Evolutionary conservation across 169 alveolate species (phyloP).

Genomic region (Eimeria sp.): DNA sequence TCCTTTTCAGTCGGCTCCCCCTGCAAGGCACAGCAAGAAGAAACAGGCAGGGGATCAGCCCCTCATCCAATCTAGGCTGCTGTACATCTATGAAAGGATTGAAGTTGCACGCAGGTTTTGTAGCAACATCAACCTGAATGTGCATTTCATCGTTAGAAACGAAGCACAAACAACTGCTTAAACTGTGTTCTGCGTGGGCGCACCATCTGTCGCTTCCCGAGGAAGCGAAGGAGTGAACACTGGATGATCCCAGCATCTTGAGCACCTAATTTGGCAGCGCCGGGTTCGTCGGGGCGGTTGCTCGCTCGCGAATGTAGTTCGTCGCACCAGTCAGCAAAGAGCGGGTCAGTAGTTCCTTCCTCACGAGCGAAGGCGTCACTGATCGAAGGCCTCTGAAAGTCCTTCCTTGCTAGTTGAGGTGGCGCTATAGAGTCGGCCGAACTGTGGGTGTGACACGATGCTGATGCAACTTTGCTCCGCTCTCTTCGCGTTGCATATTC

Average conservation of each 20-base stretch:
- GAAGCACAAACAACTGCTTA: not conserved
- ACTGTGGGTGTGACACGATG: not conserved
- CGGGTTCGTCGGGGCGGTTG: conserved; percentile 20
- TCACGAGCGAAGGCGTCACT: conserved; percentile 30
- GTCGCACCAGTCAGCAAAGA: conserved; percentile 40
- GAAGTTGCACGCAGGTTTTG: not conserved
- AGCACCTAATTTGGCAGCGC: conserved; percentile 20
- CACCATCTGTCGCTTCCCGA: conserved; percentile 69
- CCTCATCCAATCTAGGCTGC: not conserved
- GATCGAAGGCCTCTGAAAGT: not conserved
- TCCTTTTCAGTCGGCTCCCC: conserved; percentile 32
- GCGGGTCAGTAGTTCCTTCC: conserved; percentile 38
- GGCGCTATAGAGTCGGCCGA: not conserved
- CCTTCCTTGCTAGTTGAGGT: not conserved
- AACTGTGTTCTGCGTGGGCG: not conserved
- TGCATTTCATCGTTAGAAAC: not conserved
- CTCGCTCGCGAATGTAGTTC: conserved; percentile 31
- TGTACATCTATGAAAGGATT: not conserved
- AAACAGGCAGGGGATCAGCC: not conserved
- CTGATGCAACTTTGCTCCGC: not conserved
- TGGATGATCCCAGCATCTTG: conserved; percentile 47
- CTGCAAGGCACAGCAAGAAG: conserved; percentile 12
- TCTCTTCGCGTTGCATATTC: conserved; percentile 37
- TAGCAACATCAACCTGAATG: not conserved
- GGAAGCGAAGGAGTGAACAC: conserved; percentile 74